phyloP scores from a whole-genome alignment of 768 basidiomycete genomes.

The Hemileccinum rubropunctum region DNA sequence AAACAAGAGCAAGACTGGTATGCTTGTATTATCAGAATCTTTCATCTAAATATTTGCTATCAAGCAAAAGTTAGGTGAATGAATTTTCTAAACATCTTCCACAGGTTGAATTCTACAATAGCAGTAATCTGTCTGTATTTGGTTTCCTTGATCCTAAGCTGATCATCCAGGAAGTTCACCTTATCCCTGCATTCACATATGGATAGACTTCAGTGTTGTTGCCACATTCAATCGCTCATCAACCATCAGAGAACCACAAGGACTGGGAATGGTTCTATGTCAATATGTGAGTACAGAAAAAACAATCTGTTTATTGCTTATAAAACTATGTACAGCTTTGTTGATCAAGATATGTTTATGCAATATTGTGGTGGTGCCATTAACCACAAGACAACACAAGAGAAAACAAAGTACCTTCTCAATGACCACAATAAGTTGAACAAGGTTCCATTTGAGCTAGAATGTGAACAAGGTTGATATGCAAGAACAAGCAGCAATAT shows the following conservation, averaged over 20 bases:
- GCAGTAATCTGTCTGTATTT: background rate
- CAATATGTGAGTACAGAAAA: conserved; percentile 26
- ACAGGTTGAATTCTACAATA: background rate
- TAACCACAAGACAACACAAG: background rate
- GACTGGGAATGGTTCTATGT: conserved; percentile 37
- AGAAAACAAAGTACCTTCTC: background rate
- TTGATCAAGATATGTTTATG: conserved; percentile 1
- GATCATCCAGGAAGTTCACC: background rate
- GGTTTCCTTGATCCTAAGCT: background rate
- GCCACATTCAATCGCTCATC: conserved; percentile 3
- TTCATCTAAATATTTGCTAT: conserved; percentile 1
- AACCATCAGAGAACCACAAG: conserved; percentile 7
- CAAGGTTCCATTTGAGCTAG: no score
- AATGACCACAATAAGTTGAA: background rate
- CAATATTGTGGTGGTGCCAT: background rate
- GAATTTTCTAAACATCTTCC: no score
- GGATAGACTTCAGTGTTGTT: background rate
- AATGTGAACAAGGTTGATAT: no score
- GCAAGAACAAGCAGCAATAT: no score
- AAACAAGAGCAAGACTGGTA: conserved; percentile 44
- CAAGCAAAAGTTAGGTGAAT: no score
- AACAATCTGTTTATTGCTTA: background rate
- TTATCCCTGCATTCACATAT: background rate
- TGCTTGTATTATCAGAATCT: conserved; percentile 1
- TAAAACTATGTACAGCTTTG: background rate